Percentiles rank a stretch among this genome's conserved stretches.
These are phyloP conservation scores for Cicer pinnatifidum DNA, from an alignment of 306 rosid species.

Conservation along the genomic window DNA sequence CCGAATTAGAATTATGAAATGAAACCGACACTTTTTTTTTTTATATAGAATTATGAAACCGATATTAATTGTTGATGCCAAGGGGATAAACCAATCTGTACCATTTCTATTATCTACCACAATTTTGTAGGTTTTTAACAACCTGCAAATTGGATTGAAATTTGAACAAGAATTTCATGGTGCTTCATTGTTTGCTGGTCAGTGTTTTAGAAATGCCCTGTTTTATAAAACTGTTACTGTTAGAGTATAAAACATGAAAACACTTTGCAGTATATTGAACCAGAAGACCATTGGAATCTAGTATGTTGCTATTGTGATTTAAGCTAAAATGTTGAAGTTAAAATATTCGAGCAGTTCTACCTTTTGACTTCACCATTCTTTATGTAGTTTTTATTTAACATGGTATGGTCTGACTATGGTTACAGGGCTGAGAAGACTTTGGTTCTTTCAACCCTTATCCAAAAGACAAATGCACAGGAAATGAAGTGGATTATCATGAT, in stretches of 20 bases:
- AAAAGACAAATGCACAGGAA: slow-evolving; percentile 89
- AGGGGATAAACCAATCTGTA: not conserved
- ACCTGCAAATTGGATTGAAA: not conserved
- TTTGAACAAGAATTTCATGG: slow-evolving; percentile 3
- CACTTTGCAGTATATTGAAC: slow-evolving; percentile 26
- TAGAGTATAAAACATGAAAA: slow-evolving; percentile 6
- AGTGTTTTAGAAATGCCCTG: slow-evolving; percentile 15
- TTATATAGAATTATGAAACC: not conserved
- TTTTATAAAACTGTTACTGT: slow-evolving; percentile 27
- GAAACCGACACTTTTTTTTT: not conserved
- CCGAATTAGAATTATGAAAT: not conserved
- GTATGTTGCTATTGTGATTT: slow-evolving; percentile 17
- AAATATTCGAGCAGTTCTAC: slow-evolving; percentile 7
- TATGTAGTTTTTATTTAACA: slow-evolving; percentile 24
- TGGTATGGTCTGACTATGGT: slow-evolving; percentile 42
- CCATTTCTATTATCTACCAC: not conserved
- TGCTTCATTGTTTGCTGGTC: slow-evolving; percentile 33
- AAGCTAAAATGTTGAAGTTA: slow-evolving; percentile 6
- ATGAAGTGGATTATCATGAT: slow-evolving; percentile 99
- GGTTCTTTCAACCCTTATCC: slow-evolving; percentile 78
- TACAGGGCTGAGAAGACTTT: slow-evolving; percentile 74
- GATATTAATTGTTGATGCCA: slow-evolving; percentile 13
- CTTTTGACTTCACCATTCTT: slow-evolving; percentile 3
- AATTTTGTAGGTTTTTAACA: slow-evolving; percentile 2
- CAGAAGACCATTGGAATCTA: not conserved